Conservation (phyloP, 1,284 basidiomycete species). For the Fomitopsis pinicola region DNA sequence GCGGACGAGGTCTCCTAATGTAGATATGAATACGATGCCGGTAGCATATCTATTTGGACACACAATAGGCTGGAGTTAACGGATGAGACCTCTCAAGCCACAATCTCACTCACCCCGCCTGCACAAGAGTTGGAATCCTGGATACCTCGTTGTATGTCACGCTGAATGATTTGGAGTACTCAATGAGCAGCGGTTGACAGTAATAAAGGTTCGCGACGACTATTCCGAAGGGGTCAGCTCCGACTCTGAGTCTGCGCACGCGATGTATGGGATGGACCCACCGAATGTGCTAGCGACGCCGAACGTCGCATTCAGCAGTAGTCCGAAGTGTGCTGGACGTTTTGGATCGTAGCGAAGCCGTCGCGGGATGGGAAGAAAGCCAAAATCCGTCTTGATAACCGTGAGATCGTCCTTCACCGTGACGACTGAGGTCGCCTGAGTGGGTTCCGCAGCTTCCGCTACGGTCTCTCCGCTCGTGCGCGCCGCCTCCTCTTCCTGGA, state of each 20-base stretch:
- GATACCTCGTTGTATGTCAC: constrained; percentile 58
- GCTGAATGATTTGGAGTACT: constrained; percentile 48
- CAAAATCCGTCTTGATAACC: constrained; percentile 40
- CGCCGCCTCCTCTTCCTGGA: not conserved
- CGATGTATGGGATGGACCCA: constrained; percentile 21
- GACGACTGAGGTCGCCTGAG: not conserved
- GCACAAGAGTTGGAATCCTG: constrained; percentile 46
- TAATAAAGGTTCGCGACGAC: constrained; percentile 69
- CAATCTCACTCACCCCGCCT: constrained; percentile 34
- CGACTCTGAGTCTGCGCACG: too few species aligned
- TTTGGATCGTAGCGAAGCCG: constrained; percentile 56
- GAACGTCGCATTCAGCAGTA: constrained; percentile 59
- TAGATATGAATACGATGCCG: constrained; percentile 48
- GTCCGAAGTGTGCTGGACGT: constrained; percentile 55
- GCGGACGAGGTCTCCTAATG: constrained; percentile 49
- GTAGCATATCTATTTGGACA: constrained; percentile 32
- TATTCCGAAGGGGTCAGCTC: constrained; percentile 15
- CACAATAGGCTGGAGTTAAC: too few species aligned
- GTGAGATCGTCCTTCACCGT: not conserved
- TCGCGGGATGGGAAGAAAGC: constrained; percentile 63
- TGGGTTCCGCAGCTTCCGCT: not conserved
- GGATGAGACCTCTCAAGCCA: too few species aligned
- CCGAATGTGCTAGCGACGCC: constrained; percentile 66
- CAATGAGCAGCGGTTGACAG: constrained; percentile 68
- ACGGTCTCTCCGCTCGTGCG: not conserved